Base-by-base conservation (phyloP, 805 yeast genomes). In the Metschnikowia borealis region DNA sequence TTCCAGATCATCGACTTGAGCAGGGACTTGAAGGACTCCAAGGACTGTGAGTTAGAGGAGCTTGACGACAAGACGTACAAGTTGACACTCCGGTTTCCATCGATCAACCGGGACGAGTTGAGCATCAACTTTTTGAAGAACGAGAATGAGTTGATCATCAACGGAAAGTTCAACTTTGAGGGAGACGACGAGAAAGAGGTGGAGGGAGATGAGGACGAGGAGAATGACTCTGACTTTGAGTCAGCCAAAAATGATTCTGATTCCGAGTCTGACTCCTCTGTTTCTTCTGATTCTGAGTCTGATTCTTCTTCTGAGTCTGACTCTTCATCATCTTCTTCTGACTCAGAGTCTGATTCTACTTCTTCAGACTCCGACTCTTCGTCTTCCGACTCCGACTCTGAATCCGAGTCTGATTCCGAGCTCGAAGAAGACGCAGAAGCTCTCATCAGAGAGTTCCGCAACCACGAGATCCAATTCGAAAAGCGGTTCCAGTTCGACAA, bases 401-500 rank as follows among this genome's bases (percentile, higher is more conserved):
- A 57, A 35, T 44, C 52, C 17, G 76, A 57, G 37, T 44, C 52
- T 17, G 76, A 71, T 23, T 23, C 36, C 11, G 74, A 70, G 58
- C 57, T 73, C 20, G 55, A 59, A 55, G 77, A 73, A 55, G 78
- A 73, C 44, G 70, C 74, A 13, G 58, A 64, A 54, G 53, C 61
- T 29, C 63, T 73, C 44, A 73, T 72, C 48, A 60, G 63, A 54
- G 75, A 72, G 34, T 73, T 63, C 60, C 56, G 61, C 46, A 68
- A 72, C 50, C 70, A 70, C 45, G 76, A 71, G 60, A 67, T 73
- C 46, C 63, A 61, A 47, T 73, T 73, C 53, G 76, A 72, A 57
- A 73, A 73, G 61, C 71, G 69, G 54, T 72, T 71, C 57, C 68
- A 67, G 48, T 73, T 73, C 54, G 75, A 69, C 49, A 71, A 71